These are phyloP conservation scores for Microstroma glucosiphilum DNA, from an alignment of 1,284 basidiomycete species.

Conservation along the genomic window DNA sequence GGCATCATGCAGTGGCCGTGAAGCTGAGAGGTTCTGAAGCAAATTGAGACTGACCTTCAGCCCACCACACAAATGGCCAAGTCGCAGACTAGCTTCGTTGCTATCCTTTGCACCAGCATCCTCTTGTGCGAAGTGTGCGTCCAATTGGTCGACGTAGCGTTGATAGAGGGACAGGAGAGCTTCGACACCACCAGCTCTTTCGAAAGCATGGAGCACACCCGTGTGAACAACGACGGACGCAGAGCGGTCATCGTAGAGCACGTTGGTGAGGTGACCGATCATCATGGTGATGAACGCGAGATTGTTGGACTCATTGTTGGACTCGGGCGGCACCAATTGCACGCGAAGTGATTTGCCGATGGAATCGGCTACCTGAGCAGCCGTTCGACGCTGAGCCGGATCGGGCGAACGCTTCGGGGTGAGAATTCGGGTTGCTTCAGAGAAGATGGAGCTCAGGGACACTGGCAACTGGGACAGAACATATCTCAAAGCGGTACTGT, in stretches of 20 bases:
- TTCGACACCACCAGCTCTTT: slow-evolving; percentile 65
- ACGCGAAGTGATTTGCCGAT: slow-evolving; percentile 67
- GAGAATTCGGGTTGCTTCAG: slow-evolving; percentile 81
- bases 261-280: slow-evolving; percentile 64
- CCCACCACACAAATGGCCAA: slow-evolving; percentile 68
- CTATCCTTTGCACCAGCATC: slow-evolving; percentile 14
- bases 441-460: slow-evolving; percentile 76
- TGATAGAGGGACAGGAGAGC: slow-evolving; percentile 63
- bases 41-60: slow-evolving; percentile 75
- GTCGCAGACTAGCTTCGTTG: slow-evolving; percentile 30
- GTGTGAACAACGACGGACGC: slow-evolving; percentile 63
- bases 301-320: slow-evolving; percentile 55
- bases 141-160: slow-evolving; percentile 60
- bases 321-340: slow-evolving; percentile 49
- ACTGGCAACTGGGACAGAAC: slow-evolving; percentile 72
- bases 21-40: slow-evolving; percentile 68
- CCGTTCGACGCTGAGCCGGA: slow-evolving; percentile 67
- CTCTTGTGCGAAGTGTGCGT: slow-evolving; percentile 57
- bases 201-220: slow-evolving; percentile 68
- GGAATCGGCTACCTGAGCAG: slow-evolving; percentile 65
- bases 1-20: slow-evolving; percentile 75
- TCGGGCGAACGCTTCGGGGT: slow-evolving; percentile 71
- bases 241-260: slow-evolving; percentile 74
- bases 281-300: slow-evolving; percentile 61
- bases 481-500: slow-evolving; percentile 60